Conservation (phyloP, 148 eudicot species). For the Arctostaphylos glauca region DNA sequence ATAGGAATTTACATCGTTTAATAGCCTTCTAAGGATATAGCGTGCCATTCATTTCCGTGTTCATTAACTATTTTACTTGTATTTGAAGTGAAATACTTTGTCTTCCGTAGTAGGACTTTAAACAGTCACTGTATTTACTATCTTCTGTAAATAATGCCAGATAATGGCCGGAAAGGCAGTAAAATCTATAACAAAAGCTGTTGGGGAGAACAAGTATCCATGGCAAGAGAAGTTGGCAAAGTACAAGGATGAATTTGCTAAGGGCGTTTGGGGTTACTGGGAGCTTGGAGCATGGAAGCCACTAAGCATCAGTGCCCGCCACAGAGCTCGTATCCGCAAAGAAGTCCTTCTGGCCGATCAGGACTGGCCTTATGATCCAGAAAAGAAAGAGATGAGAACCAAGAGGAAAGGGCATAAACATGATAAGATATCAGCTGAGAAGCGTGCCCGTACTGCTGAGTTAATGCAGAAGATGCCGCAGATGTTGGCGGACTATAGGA, state of each 20-base stretch:
- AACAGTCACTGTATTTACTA: not conserved
- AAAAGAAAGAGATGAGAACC: slow-evolving; percentile 71
- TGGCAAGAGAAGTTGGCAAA: slow-evolving; percentile 78
- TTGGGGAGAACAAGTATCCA: slow-evolving; percentile 70
- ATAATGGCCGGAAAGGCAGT: slow-evolving; percentile 70
- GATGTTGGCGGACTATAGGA: slow-evolving; percentile 75
- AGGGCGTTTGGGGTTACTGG: slow-evolving; percentile 97
- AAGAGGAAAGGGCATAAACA: slow-evolving; percentile 85
- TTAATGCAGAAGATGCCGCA: slow-evolving; percentile 84
- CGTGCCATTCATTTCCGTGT: not conserved
- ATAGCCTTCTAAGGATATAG: not conserved
- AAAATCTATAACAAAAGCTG: slow-evolving; percentile 64
- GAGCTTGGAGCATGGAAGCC: slow-evolving; percentile 93
- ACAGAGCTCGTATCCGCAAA: slow-evolving; percentile 68
- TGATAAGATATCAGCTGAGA: slow-evolving; percentile 75
- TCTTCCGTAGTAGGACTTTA: not conserved
- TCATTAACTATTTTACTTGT: not conserved
- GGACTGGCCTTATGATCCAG: slow-evolving; percentile 89
- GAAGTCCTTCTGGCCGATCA: slow-evolving; percentile 62
- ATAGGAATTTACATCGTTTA: not conserved
- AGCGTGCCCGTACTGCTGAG: slow-evolving; percentile 68
- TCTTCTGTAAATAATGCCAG: slow-evolving; percentile 9
- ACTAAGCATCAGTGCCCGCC: slow-evolving; percentile 65
- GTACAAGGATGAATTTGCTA: slow-evolving; percentile 71
- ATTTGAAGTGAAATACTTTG: not conserved